Base-by-base conservation (phyloP, 2,329 filamentous ascomycete genomes). In the Ilyonectria robusta region DNA sequence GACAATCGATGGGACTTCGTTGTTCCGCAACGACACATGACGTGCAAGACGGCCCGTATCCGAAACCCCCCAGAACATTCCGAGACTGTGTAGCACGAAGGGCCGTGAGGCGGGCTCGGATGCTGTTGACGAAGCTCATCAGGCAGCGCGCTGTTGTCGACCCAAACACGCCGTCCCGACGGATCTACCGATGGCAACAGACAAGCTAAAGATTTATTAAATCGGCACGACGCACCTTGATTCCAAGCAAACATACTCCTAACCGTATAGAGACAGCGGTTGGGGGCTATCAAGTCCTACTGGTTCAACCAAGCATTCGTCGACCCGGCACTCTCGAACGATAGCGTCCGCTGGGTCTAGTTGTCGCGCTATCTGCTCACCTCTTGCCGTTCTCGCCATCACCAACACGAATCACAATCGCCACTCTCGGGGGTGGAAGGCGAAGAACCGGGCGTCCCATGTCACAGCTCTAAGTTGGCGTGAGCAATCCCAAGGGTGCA, bases 351-450 rank as follows among this genome's bases (percentile, higher is more conserved):
- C 11, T 56, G 50, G 6, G 40, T 11, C 37, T n/a, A 19, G 15
- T 6, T 55, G 47, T 9, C 26, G 19, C 47, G 47, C 19, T 57
- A 2, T 69, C 61, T 59, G 23, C 47, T 29, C 31, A 35, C 23
- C 37, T 40, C 3, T 33, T 37, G 19, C 56, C 17, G 13, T 6
- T 7, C 35, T 42, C 10, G 8, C 58, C 6, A 46, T 61, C 57
- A 69, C 60, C 66, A 46, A 62, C 60, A 65, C 46, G 59, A 65
- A 66, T 62, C 66, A 64, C 66, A 60, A 55, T n/a, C 23, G 13
- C 29, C 21, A 29, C 7, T 10, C 44, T 46, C 19, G 7, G 19
- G 2, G 17, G n/a, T 46, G 5, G 19, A n/a, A 21, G 19, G 44
- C 10, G 19, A 21, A 46, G 19, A 23, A 31, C 17, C 6, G 9